Percentiles rank a stretch among this genome's conserved stretches.
Evolutionary conservation across 1,284 basidiomycete species (phyloP).

Genomic region (Leccinum subfulvum): DNA sequence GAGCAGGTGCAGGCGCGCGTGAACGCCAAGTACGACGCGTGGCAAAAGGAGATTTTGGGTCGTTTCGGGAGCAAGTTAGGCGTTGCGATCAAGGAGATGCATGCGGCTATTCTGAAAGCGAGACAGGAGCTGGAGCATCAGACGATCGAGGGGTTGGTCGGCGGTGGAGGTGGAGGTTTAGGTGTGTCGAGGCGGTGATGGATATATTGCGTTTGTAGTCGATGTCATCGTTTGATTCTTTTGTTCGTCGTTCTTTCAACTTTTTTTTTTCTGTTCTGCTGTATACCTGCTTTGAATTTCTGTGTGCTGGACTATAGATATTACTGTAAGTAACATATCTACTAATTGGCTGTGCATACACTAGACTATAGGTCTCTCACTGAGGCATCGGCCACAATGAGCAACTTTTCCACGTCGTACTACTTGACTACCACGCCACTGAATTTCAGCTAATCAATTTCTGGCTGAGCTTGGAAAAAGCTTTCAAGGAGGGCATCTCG

Average conservation of each 20-base stretch:
- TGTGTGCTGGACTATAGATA: not conserved
- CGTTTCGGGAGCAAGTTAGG: constrained; percentile 92
- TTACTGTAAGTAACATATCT: not conserved
- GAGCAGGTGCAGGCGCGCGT: constrained; percentile 97
- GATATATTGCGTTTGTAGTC: not conserved
- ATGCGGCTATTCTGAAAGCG: constrained; percentile 88
- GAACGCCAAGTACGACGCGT: constrained; percentile 97
- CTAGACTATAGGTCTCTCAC: too few relatives aligned
- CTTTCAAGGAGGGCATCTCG: too few relatives aligned
- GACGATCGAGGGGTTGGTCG: constrained; percentile 57
- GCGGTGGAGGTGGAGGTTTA: constrained; percentile 29
- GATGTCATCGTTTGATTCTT: not conserved
- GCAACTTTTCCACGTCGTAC: too few relatives aligned
- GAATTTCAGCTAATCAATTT: too few relatives aligned
- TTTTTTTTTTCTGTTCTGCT: not conserved
- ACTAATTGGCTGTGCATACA: not conserved
- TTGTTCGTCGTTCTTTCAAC: not conserved
- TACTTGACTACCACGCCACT: too few relatives aligned
- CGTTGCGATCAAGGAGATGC: constrained; percentile 94
- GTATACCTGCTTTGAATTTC: not conserved
- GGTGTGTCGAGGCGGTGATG: not conserved
- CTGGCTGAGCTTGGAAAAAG: too few relatives aligned
- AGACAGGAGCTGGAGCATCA: constrained; percentile 92
- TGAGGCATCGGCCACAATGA: too few relatives aligned
- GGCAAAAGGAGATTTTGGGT: constrained; percentile 93